Evolutionary conservation across 805 yeast species (phyloP), one percentile per base, ranked within the genome.

Genomic region (Scheffersomyces lignosus): DNA sequence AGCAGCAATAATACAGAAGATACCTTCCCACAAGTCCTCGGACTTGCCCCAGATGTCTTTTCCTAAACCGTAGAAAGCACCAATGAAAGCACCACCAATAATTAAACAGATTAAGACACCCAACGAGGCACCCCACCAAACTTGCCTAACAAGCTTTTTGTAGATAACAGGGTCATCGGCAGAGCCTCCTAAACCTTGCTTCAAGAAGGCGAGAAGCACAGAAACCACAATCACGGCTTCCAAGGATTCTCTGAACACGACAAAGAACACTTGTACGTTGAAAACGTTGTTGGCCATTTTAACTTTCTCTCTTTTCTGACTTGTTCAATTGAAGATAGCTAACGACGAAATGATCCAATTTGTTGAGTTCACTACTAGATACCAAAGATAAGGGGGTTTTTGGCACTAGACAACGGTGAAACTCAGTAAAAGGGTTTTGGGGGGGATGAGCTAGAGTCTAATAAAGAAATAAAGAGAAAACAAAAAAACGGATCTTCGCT

Each of bases 11-110:
- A 91, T 68, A 66, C 95, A 87, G 60, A 91, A 89, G 40, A 87
- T 73, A 71, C 97, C 98, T 75, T 91, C 99, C 98, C 98, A 91
- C 40, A 91, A 63, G 61, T 91, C 97, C 62, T 91, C 99, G 15
- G 96, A 80, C 9, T 62, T 58, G 34, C 91, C 73, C 86, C 96
- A 91, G 47, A 91, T 77, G 75, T 91, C 95, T 36, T 77, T 77
- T 46, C 83, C 81, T 34, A 85, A 72, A 25, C 85, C 67, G 62
- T 91, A 91, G 70, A 87, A 91, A 15, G 88, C 89, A 63, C 96
- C 99, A 60, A 91, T 90, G 67, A 91, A 90, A 38, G 89, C 96
- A 66, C 86, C 83, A 62, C 99, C 99, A 45, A 91, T 70, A 37
- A 79, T 73, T 33, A 91, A 54, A 83, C 98, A 91, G 34, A 87